Evolutionary conservation across 768 basidiomycete genomes (phyloP).

Genomic region (Amanita molliuscula): DNA sequence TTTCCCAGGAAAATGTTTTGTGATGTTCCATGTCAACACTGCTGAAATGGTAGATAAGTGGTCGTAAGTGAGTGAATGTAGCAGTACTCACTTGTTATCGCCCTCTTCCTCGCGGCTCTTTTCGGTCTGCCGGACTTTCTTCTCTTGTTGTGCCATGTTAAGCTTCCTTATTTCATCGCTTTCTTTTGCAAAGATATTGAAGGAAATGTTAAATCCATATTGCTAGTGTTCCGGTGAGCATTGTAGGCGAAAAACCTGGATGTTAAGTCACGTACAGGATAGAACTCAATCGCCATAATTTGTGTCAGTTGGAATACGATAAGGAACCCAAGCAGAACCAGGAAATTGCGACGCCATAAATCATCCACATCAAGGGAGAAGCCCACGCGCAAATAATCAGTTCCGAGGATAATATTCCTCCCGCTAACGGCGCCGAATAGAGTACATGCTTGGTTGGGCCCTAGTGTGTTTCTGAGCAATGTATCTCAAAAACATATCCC

Average conservation of each 20-base stretch:
- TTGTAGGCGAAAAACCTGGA: neutral
- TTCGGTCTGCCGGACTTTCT: constrained; percentile 32
- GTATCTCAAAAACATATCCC: neutral
- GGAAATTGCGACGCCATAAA: constrained; percentile 59
- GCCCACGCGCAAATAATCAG: constrained; percentile 47
- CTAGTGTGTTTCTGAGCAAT: constrained; percentile 31
- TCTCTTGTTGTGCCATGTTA: constrained; percentile 41
- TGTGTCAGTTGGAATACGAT: constrained; percentile 62
- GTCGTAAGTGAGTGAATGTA: neutral
- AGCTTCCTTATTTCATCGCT: constrained; percentile 39
- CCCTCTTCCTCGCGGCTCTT: constrained; percentile 17
- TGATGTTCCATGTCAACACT: constrained; percentile 15
- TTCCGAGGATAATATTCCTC: constrained; percentile 42
- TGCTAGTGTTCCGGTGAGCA: constrained; percentile 21
- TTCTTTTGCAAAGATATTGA: constrained; percentile 56
- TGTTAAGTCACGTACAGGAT: constrained; percentile 34
- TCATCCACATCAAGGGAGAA: constrained; percentile 40
- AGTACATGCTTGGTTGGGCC: constrained; percentile 71
- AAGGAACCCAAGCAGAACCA: constrained; percentile 64
- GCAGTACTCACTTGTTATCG: constrained; percentile 4
- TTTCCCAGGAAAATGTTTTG: constrained; percentile 76
- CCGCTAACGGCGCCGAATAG: constrained; percentile 55
- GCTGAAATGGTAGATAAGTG: constrained; percentile 4
- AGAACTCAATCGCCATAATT: constrained; percentile 54
- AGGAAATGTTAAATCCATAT: constrained; percentile 37